phyloP scores from a whole-genome alignment of 2,329 filamentous ascomycete species.

The Shiraia bambusicola region DNA sequence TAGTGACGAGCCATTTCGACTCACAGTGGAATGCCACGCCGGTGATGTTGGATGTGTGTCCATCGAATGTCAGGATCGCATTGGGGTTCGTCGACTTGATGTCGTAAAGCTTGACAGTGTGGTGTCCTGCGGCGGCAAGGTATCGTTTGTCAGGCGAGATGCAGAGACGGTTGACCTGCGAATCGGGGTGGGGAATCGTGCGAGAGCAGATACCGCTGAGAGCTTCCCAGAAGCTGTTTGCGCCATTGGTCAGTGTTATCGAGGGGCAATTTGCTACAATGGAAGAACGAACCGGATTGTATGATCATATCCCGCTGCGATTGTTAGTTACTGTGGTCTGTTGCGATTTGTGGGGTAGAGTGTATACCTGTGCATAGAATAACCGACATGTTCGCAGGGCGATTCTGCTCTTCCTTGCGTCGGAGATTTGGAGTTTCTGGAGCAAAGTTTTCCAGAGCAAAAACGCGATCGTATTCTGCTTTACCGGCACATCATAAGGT shows the following conservation, averaged over 20 bases:
- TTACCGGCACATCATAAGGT: slow-evolving; percentile 5
- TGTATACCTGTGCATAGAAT: slow-evolving; percentile 66
- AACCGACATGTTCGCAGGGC: slow-evolving; percentile 58
- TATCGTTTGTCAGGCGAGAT: slow-evolving; percentile 98
- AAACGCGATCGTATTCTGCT: slow-evolving; percentile 6
- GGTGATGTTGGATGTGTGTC: slow-evolving; percentile 93
- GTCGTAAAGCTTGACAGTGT: slow-evolving; percentile 96
- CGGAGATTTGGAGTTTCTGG: neutral
- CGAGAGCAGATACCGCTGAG: slow-evolving; percentile 96
- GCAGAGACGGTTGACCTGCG: slow-evolving; percentile 95
- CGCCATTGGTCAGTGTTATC: slow-evolving; percentile 14
- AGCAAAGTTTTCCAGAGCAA: neutral
- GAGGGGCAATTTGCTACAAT: neutral
- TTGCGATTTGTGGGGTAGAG: slow-evolving; percentile 17
- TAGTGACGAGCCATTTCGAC: slow-evolving; percentile 99
- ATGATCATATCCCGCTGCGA: slow-evolving; percentile 69
- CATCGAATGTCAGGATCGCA: slow-evolving; percentile 89
- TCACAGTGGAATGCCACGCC: slow-evolving; percentile 98
- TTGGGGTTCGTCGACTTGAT: slow-evolving; percentile 98
- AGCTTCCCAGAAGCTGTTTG: slow-evolving; percentile 89
- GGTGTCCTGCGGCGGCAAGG: slow-evolving; percentile 77
- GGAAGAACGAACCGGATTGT: slow-evolving; percentile 63
- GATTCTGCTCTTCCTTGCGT: neutral
- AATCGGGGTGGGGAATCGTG: slow-evolving; percentile 97
- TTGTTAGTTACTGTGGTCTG: slow-evolving; percentile 22